Conservation (phyloP, 352 stramenopile genomes). For the Phytophthora pistaciae region DNA sequence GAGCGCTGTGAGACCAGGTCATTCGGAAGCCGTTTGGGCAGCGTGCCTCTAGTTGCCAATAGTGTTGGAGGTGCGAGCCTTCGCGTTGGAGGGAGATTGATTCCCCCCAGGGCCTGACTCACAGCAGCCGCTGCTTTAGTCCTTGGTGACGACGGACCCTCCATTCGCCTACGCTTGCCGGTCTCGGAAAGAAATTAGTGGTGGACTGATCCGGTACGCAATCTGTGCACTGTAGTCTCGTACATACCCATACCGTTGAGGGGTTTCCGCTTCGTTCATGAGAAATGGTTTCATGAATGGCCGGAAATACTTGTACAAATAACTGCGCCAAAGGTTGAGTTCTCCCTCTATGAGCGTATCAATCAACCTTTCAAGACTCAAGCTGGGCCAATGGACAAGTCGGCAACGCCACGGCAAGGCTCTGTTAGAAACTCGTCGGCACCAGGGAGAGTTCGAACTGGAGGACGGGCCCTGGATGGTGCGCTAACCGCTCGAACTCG, state of each 20-base stretch:
- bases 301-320: slow-evolving; percentile 25
- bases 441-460: slow-evolving; percentile 1
- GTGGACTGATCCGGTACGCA: background rate
- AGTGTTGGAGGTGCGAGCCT: slow-evolving; percentile 17
- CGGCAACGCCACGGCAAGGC: background rate
- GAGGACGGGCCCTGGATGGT: background rate
- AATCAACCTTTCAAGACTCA: background rate
- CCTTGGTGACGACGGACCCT: slow-evolving; percentile 12
- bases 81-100: slow-evolving; percentile 17
- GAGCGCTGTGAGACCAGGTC: slow-evolving; percentile 10
- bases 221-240: background rate
- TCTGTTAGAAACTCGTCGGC: slow-evolving; percentile 13
- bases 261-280: slow-evolving; percentile 18
- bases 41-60: slow-evolving; percentile 7
- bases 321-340: background rate
- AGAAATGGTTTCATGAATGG: slow-evolving; percentile 32
- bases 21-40: slow-evolving; percentile 8
- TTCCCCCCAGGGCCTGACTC: slow-evolving; percentile 48
- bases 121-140: slow-evolving; percentile 47
- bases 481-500: slow-evolving; percentile 4
- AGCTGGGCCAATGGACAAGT: slow-evolving; percentile 17
- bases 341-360: background rate
- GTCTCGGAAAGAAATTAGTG: background rate
- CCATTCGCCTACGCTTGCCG: slow-evolving; percentile 12
- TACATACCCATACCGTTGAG: slow-evolving; percentile 16